Base-by-base conservation (phyloP, 2,329 filamentous ascomycete species). In the Emmonsiellopsis sp. region DNA sequence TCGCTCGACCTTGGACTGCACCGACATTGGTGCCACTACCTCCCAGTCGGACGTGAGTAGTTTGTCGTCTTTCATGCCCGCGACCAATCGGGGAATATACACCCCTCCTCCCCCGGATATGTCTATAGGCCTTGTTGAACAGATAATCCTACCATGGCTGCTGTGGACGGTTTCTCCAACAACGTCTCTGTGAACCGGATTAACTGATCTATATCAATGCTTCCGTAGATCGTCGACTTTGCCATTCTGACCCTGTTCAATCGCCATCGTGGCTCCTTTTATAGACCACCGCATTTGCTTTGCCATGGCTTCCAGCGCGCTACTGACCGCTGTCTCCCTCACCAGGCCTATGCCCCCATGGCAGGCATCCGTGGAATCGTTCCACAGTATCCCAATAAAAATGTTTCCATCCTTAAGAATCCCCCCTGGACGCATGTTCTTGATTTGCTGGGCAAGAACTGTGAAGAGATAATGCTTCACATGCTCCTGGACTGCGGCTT, bases 181-280 rank as follows among this genome's bases (percentile, higher is more conserved):
- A 27, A 27, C 21, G 21, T 27, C 21, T 27, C 32, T 7, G 21
- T 13, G 10, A 45, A 9, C 42, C 6, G 34, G 31, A 46, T 13
- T 14, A 46, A 17, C 44, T 46, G 31, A 46, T 33, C n/a, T n/a
- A 34, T n/a, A 21, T 8, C 21, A 6, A 11, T 21, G 7, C 6
- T 21, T 37, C 43, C 44, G 34, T 56, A 90, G 86, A 80, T 92
- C 60, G 77, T 92, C 43, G 85, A 91, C 63, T 89, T 87, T 67
- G 79, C 81, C 32, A 81, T 96, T 42, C 90, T 86, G 82, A 76
- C 81, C 8, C 74, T 95, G 2, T 95, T 95, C 67, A 81, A 79
- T 10, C 77, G 79, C 60, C 70, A 74, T 13, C 71, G 75, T 34
- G 65, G 65, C 17, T 62, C 68, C 32, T 70, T 69, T 55, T 67